phyloP scores from a whole-genome alignment of 768 basidiomycete genomes.

The Collybia mongolica region DNA sequence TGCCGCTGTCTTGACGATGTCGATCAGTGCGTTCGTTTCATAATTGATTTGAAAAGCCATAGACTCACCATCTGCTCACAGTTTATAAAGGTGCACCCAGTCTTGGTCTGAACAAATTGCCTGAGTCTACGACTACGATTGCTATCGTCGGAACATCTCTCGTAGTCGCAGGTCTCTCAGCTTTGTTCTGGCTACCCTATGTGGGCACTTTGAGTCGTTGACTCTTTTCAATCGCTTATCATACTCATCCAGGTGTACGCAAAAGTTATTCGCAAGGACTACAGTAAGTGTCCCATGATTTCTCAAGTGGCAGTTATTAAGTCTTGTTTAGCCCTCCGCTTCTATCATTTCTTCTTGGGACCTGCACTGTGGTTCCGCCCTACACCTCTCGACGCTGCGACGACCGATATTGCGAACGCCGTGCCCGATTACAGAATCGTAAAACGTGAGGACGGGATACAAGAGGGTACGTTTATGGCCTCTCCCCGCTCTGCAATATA shows the following conservation, averaged over 20 bases:
- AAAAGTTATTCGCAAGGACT: conserved; percentile 24
- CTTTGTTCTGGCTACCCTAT: conserved; percentile 26
- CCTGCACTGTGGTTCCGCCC: conserved; percentile 23
- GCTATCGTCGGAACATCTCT: conserved; percentile 20
- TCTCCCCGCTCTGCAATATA: not conserved
- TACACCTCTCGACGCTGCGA: conserved; percentile 18
- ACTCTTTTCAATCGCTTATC: no score
- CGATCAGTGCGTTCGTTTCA: conserved; percentile 15
- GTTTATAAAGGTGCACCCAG: conserved; percentile 24
- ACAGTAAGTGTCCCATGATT: conserved; percentile 15
- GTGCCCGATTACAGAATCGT: conserved; percentile 26
- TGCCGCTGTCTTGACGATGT: conserved; percentile 22
- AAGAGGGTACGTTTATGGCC: conserved; percentile 2
- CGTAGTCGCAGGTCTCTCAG: conserved; percentile 19
- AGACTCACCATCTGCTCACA: not conserved
- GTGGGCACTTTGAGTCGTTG: not conserved
- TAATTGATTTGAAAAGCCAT: no score
- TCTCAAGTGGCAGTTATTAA: not conserved
- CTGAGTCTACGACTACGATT: conserved; percentile 12
- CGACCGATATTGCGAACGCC: conserved; percentile 4
- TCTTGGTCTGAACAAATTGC: conserved; percentile 18
- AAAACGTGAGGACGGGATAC: conserved; percentile 5
- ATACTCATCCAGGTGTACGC: conserved; percentile 10
- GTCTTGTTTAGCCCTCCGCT: conserved; percentile 17
- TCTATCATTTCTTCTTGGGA: conserved; percentile 28